Conservation (phyloP, 306 rosid species). For the Ammopiptanthus mongolicus region DNA sequence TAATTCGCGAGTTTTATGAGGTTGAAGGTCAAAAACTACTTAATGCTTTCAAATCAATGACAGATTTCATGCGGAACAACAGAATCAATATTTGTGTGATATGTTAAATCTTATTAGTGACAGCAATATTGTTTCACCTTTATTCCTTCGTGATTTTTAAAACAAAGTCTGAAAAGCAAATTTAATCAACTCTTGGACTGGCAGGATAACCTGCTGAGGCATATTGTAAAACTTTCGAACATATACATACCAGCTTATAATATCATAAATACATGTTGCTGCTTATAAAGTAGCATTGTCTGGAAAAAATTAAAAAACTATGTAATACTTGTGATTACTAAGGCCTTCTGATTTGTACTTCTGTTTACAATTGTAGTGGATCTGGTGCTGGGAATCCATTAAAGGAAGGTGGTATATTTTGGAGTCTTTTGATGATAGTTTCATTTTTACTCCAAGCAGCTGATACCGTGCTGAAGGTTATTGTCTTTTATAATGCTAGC, state of each 20-base stretch:
- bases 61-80: background rate
- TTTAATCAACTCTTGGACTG: background rate
- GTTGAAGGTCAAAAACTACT: background rate
- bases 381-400: conserved; percentile 73
- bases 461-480: conserved; percentile 78
- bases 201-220: background rate
- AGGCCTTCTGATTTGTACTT: conserved; percentile 3
- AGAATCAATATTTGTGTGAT: background rate
- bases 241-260: background rate
- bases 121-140: background rate
- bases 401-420: conserved; percentile 74
- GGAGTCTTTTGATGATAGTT: conserved; percentile 85
- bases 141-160: background rate
- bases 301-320: background rate
- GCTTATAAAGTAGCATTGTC: background rate
- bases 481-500: conserved; percentile 13
- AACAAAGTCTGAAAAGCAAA: background rate
- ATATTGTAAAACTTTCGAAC: background rate
- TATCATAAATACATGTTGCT: background rate
- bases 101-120: background rate
- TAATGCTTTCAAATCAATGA: background rate
- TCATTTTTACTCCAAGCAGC: conserved; percentile 92
- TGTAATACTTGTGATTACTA: background rate
- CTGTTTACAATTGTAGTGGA: conserved; percentile 52
- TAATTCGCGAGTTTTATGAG: conserved; percentile 1